Conservation (phyloP, 495 filamentous ascomycete species). For the Aspergillus nidulans region DNA sequence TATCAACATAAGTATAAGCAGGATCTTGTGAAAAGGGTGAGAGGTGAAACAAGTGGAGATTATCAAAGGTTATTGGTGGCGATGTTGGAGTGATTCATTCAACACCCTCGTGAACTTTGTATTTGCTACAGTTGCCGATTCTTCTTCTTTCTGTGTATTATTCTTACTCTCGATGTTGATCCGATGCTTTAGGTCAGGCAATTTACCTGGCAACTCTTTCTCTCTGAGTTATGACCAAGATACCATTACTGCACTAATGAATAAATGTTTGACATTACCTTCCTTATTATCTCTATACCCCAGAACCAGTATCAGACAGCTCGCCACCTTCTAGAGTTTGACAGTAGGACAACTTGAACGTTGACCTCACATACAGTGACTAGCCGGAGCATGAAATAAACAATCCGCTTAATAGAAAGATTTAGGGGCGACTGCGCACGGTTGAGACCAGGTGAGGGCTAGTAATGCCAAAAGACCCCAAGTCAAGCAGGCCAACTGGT, state of each 20-base stretch:
- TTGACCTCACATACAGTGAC: too few species aligned
- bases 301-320: too few species aligned
- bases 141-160: background rate
- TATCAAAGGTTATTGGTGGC: conserved; percentile 58
- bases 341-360: too few species aligned
- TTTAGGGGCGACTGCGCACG: too few species aligned
- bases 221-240: background rate
- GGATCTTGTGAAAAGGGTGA: conserved; percentile 60
- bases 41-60: conserved; percentile 82
- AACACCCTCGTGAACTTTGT: too few species aligned
- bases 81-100: conserved; percentile 27
- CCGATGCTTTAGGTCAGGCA: background rate
- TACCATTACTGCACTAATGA: background rate
- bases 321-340: too few species aligned
- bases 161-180: background rate
- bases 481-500: too few species aligned
- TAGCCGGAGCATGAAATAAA: too few species aligned
- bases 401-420: too few species aligned
- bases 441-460: too few species aligned
- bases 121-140: too few species aligned
- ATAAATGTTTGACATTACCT: background rate
- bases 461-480: too few species aligned
- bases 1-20: conserved; percentile 61
- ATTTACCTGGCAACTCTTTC: background rate
- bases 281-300: background rate